Base-by-base conservation (phyloP, 495 filamentous ascomycete genomes). In the Choiromyces venosus region DNA sequence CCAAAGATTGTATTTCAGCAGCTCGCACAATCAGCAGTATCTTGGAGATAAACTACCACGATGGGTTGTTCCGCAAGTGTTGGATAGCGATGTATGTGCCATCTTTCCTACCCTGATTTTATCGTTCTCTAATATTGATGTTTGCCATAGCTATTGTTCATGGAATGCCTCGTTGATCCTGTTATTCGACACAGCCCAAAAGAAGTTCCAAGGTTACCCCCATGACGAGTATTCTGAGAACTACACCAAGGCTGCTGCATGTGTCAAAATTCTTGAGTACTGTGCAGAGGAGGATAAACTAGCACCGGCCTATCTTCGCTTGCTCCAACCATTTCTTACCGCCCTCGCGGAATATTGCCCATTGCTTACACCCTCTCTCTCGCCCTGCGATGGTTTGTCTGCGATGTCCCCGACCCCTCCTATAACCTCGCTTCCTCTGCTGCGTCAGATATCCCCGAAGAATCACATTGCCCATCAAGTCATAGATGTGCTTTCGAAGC, bases 121-220 rank as follows among this genome's bases (percentile, higher is more conserved):
- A 21, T 19, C 37, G n/a, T 29, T 40, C 56, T 64, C 25, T 61
- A 21, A 46, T 40, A 40, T 10, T 40, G 39, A 40, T 40, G 14
- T 40, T 40, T 40, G 39, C 39, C 25, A 65, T 40, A 71, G 70
- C 44, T 71, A 56, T 36, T 71, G 37, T 39, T 71, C 70, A 66
- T 71, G 65, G 14, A 71, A 71, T 36, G 70, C 70, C 40, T 65
- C 56, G 25, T 29, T 66, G n/a, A 65, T 71, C 61, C 29, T 71
- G 37, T 39, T 71, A 38, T 71, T 71, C 70, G 39, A 37, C 29
- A 52, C 70, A 4, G 56, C 70, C 37, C 61, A 66, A 38, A 71
- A 71, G 70, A 71, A 71, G 38, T 40, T 44, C 16, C 56, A 42
- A 35, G 70, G 70, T 9, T 39, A 66, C 39, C 9, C 70, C 7